Evolutionary conservation across 2,329 filamentous ascomycete species (phyloP).

Genomic region (Fusarium burgessii): DNA sequence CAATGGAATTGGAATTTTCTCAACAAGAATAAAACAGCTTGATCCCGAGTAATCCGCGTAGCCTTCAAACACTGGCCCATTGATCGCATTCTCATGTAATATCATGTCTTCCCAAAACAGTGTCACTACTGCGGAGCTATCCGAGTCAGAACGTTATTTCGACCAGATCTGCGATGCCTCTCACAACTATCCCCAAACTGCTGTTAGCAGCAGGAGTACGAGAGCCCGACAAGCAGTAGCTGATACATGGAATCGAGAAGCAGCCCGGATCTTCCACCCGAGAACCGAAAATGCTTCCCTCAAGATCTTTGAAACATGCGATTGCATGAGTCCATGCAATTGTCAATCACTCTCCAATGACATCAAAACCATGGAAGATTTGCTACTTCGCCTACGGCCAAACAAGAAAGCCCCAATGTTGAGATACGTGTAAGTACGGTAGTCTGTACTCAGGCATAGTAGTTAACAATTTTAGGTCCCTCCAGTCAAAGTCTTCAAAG

Average conservation of each 20-base stretch:
- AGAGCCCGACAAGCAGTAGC: not conserved
- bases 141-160: not conserved
- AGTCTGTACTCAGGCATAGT: fast-evolving
- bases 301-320: conserved; percentile 7
- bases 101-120: not conserved
- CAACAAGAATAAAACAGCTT: not conserved
- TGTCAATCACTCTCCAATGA: not conserved
- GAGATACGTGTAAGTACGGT: conserved; percentile 21
- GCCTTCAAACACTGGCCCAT: not conserved
- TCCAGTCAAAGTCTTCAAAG: conserved; percentile 21
- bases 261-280: not conserved
- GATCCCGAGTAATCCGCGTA: not conserved
- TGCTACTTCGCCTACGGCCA: not conserved
- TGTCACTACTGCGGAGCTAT: not conserved
- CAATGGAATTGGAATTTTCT: not conserved
- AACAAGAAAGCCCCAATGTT: not conserved
- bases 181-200: not conserved
- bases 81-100: not conserved
- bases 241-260: conserved; percentile 7
- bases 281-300: not conserved
- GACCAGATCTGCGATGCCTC: not conserved
- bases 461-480: conserved; percentile 5
- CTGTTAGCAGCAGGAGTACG: not conserved
- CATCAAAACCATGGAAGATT: not conserved
- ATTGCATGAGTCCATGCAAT: not conserved